Evolutionary conservation across 169 alveolate genomes (phyloP).

Genomic region (Eimeria maxima): DNA sequence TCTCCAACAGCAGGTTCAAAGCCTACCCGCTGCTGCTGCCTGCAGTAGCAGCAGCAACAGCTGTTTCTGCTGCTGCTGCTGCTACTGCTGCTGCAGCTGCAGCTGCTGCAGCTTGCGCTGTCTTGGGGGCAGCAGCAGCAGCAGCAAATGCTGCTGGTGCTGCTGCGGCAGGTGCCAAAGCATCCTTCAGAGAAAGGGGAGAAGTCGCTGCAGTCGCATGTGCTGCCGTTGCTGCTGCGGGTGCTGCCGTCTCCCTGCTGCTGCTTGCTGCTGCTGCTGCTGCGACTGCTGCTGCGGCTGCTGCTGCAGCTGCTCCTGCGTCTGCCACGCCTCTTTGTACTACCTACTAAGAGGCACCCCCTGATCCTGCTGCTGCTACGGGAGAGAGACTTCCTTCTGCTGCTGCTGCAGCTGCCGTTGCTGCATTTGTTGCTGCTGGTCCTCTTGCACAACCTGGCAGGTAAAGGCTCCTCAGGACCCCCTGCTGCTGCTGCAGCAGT

Average conservation of each 20-base stretch:
- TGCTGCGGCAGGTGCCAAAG: slow-evolving; percentile 23
- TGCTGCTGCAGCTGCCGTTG: slow-evolving; percentile 53
- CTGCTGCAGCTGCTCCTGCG: neutral
- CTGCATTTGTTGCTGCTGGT: neutral
- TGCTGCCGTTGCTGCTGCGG: too few relatives aligned
- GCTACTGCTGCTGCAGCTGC: too few relatives aligned
- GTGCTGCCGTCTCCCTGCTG: too few relatives aligned
- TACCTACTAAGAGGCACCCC: neutral
- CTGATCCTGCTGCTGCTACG: neutral
- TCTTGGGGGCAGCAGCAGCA: neutral
- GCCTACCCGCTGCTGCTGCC: neutral
- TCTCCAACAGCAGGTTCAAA: neutral
- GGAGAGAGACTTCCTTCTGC: neutral
- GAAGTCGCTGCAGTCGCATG: neutral
- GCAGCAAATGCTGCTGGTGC: neutral
- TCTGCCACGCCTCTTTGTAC: neutral
- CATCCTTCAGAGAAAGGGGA: slow-evolving; percentile 7
- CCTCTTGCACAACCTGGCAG: neutral
- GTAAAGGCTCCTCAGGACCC: too few relatives aligned
- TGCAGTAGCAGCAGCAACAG: slow-evolving; percentile 27
- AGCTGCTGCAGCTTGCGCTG: neutral
- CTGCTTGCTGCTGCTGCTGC: too few relatives aligned
- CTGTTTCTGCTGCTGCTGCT: neutral
- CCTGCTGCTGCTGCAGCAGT: neutral
- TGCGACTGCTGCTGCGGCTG: too few relatives aligned